Conservation (phyloP, 192 early-diverging fungal species). For the Backusella mclennaniae region DNA sequence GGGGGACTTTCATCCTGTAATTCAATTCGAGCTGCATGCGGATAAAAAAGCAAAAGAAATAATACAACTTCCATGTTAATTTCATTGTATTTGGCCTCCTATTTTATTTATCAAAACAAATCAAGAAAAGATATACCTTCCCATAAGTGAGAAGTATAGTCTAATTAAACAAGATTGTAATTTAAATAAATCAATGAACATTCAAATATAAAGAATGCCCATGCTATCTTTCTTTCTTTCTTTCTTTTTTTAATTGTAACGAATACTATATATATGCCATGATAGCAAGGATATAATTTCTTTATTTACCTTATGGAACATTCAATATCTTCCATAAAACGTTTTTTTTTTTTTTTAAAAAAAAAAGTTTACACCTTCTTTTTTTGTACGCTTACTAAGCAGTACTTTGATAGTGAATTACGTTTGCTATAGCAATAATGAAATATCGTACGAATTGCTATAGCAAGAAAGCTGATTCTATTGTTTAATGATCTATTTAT, state of each 20-base stretch:
- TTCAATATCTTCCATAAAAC: neutral
- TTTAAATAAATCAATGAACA: neutral
- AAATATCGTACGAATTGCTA: neutral
- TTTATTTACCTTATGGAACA: neutral
- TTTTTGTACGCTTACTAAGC: neutral
- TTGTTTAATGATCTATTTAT: neutral
- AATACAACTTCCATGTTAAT: neutral
- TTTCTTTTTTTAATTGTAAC: too few relatives aligned
- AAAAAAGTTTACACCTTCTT: neutral
- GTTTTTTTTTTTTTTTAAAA: neutral
- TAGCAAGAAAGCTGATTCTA: neutral
- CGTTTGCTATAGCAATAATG: neutral
- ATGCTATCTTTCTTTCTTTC: too few relatives aligned
- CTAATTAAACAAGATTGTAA: too few relatives aligned
- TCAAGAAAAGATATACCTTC: neutral
- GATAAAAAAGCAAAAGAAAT: neutral
- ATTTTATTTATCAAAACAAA: neutral
- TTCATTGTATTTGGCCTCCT: neutral
- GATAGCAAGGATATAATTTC: neutral
- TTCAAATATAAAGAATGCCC: neutral
- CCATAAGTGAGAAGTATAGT: neutral
- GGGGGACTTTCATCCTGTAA: too few relatives aligned
- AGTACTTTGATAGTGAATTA: neutral
- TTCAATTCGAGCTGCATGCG: too few relatives aligned
- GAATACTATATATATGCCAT: too few relatives aligned